phyloP scores from a whole-genome alignment of 352 stramenopile species.

The Globisporangium viniferum region DNA sequence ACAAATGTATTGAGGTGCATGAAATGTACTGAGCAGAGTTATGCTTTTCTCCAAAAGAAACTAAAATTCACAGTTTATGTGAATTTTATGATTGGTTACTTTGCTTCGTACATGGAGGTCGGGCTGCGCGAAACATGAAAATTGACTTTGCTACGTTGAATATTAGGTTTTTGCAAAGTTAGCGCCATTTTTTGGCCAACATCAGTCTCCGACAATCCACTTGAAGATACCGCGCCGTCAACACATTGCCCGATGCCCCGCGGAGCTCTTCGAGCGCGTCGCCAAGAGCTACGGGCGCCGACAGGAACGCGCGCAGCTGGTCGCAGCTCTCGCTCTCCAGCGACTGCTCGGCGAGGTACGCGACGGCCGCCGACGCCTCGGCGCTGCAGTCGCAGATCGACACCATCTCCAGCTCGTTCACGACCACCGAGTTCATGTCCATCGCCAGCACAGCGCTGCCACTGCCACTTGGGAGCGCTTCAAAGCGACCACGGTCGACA shows the following conservation, averaged over 20 bases:
- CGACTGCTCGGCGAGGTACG: slow-evolving; percentile 37
- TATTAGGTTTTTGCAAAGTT: no score
- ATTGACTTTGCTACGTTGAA: no score
- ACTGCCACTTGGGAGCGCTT: slow-evolving; percentile 17
- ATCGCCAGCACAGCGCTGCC: slow-evolving; percentile 30
- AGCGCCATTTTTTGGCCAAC: no score
- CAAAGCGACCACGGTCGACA: slow-evolving; percentile 31
- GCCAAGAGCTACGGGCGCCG: slow-evolving; percentile 7
- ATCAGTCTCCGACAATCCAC: slow-evolving; percentile 3
- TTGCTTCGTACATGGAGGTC: no score
- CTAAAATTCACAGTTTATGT: no score
- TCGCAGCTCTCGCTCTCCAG: slow-evolving; percentile 7
- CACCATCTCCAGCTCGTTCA: slow-evolving; percentile 55
- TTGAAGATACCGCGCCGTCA: not conserved
- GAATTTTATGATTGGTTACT: no score
- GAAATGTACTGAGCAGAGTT: no score
- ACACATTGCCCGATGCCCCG: not conserved
- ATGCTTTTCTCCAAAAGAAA: no score
- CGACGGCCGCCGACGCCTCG: slow-evolving; percentile 31
- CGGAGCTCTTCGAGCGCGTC: slow-evolving; percentile 3
- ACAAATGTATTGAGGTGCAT: no score
- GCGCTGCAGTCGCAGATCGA: slow-evolving; percentile 32
- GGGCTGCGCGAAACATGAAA: no score
- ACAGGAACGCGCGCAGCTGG: slow-evolving; percentile 7
- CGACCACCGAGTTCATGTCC: slow-evolving; percentile 71